These are phyloP conservation scores for Furcasterigmium sp. DNA, from an alignment of 2,329 filamentous ascomycete species.

Conservation along the genomic window DNA sequence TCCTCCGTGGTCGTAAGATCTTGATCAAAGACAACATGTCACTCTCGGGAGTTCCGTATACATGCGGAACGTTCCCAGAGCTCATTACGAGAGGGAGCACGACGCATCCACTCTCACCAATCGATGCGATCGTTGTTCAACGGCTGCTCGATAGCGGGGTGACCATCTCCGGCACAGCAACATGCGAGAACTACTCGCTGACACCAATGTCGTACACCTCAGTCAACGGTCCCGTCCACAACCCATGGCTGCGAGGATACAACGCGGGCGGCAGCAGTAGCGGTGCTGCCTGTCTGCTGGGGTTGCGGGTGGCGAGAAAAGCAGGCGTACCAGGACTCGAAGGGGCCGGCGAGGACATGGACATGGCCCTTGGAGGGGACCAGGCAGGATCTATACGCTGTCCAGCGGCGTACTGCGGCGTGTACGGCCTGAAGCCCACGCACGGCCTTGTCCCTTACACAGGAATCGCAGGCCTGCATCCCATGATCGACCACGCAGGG, in stretches of 20 bases:
- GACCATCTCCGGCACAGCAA: conserved; percentile 26
- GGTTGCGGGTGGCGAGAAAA: conserved; percentile 7
- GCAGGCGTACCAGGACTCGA: neutral
- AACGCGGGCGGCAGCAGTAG: conserved; percentile 30
- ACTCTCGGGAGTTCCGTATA: conserved; percentile 26
- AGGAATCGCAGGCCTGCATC: conserved; percentile 31
- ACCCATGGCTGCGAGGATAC: conserved; percentile 23
- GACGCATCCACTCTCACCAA: conserved; percentile 20
- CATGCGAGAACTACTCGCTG: conserved; percentile 30
- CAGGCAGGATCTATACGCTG: conserved; percentile 31
- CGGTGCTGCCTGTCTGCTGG: conserved; percentile 24
- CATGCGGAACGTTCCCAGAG: conserved; percentile 25
- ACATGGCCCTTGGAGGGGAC: conserved; percentile 30
- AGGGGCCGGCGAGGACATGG: conserved; percentile 18
- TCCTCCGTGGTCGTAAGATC: conserved; percentile 22
- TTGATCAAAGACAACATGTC: conserved; percentile 30
- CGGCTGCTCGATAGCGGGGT: conserved; percentile 26
- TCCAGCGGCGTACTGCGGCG: conserved; percentile 28
- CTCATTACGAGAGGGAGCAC: conserved; percentile 19
- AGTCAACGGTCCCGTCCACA: conserved; percentile 28
- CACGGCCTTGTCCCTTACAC: conserved; percentile 43
- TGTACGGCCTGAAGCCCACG: conserved; percentile 38
- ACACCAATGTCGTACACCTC: conserved; percentile 28
- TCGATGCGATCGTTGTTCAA: conserved; percentile 27
- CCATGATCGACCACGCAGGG: conserved; percentile 36